A percentile compares a stretch with the other conserved stretches of the same genome.
Evolutionary conservation across 768 basidiomycete genomes (phyloP).

Genomic region (Cyclocybe aegerita): DNA sequence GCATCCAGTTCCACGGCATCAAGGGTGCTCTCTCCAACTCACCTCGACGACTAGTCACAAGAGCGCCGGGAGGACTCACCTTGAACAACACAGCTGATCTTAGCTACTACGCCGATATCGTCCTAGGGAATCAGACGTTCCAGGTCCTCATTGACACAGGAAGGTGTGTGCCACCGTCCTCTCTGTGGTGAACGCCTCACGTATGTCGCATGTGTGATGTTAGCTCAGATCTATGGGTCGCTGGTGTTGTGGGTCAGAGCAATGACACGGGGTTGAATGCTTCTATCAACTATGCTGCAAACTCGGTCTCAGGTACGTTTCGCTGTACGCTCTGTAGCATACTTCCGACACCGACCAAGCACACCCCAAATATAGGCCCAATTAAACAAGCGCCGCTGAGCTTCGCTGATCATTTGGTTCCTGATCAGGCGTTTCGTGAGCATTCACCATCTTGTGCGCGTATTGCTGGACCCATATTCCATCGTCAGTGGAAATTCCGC

Average conservation of each 20-base stretch:
- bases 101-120: slow-evolving; percentile 38
- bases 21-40: not conserved
- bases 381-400: slow-evolving; percentile 43
- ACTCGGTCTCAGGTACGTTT: slow-evolving; percentile 45
- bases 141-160: slow-evolving; percentile 46
- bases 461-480: not conserved
- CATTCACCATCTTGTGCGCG: slow-evolving; percentile 17
- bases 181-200: not conserved
- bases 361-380: slow-evolving; percentile 29
- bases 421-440: slow-evolving; percentile 49
- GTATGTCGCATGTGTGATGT: not conserved
- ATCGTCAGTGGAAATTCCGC: slow-evolving; percentile 38
- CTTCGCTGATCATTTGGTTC: slow-evolving; percentile 43
- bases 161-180: slow-evolving; percentile 29
- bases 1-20: slow-evolving; percentile 4
- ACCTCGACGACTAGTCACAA: not conserved
- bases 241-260: slow-evolving; percentile 39
- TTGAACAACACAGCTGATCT: slow-evolving; percentile 34
- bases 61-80: not conserved
- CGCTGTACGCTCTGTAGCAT: not conserved
- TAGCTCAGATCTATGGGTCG: slow-evolving; percentile 69
- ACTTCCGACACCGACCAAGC: not conserved
- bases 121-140: slow-evolving; percentile 34
- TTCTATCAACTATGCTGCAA: slow-evolving; percentile 53
- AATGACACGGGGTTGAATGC: slow-evolving; percentile 35